phyloP scores from a whole-genome alignment of 257 asterid species.

The Cordia subcordata region DNA sequence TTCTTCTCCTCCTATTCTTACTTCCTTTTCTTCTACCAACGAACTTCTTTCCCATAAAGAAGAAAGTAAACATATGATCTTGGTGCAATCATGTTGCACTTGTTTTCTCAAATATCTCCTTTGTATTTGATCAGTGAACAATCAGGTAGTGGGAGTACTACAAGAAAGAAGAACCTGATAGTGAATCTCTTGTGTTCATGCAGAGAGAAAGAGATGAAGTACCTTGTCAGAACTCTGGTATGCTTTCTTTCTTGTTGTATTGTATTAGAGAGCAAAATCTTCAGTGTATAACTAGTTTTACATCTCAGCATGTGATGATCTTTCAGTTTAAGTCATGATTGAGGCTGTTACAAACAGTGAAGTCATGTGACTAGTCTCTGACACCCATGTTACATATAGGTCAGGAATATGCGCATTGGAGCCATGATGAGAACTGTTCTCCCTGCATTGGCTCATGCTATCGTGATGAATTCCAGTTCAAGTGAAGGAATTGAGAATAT shows the following conservation, averaged over 20 bases:
- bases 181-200: slow-evolving; percentile 87
- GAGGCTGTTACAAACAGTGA: neutral
- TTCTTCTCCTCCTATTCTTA: neutral
- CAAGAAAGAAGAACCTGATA: slow-evolving; percentile 70
- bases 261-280: neutral
- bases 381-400: slow-evolving; percentile 32
- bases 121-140: slow-evolving; percentile 67
- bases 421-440: slow-evolving; percentile 89
- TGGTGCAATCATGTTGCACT: too few relatives aligned
- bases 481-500: slow-evolving; percentile 39
- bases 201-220: slow-evolving; percentile 89
- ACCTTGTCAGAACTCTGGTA: slow-evolving; percentile 89
- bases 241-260: slow-evolving; percentile 7
- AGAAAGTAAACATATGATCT: too few relatives aligned
- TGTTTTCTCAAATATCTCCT: slow-evolving; percentile 11
- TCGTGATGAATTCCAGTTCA: slow-evolving; percentile 44
- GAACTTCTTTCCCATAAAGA: too few relatives aligned
- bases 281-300: too few relatives aligned
- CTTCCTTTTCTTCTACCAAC: too few relatives aligned
- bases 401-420: slow-evolving; percentile 89
- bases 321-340: neutral
- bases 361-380: neutral
- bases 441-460: slow-evolving; percentile 91
- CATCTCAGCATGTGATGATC: neutral
- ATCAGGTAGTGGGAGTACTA: slow-evolving; percentile 82